Percentiles rank a stretch among this genome's conserved stretches.
Conservation (phyloP, 768 basidiomycete species). For the Boletus speciosus region DNA sequence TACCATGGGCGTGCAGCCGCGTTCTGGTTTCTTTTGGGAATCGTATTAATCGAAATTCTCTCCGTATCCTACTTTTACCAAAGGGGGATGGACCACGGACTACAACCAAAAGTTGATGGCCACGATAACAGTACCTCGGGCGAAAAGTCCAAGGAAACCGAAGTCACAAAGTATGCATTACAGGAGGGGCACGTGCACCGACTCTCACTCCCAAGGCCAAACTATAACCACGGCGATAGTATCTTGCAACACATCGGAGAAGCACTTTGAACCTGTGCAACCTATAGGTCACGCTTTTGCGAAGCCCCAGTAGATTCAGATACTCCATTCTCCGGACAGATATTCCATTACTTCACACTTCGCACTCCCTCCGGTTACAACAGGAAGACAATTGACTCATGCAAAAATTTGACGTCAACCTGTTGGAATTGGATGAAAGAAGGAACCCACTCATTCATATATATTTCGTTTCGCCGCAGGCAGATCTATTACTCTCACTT, state of each 20-base stretch:
- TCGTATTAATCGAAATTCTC: conserved; percentile 33
- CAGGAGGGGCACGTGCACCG: background rate
- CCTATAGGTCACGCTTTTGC: background rate
- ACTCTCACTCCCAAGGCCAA: background rate
- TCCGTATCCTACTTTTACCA: conserved; percentile 36
- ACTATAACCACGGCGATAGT: background rate
- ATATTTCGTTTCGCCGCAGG: background rate
- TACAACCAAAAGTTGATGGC: background rate
- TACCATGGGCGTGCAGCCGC: conserved; percentile 43
- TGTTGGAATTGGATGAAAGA: background rate
- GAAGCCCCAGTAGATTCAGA: background rate
- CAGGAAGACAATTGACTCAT: background rate
- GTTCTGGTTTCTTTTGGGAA: conserved; percentile 42
- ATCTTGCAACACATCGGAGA: background rate
- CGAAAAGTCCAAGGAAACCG: background rate
- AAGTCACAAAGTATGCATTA: background rate
- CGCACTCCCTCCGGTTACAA: background rate
- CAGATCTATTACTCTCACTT: background rate
- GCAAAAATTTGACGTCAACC: background rate
- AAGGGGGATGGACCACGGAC: conserved; percentile 12
- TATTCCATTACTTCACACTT: background rate
- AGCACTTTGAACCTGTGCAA: background rate
- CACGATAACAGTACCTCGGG: background rate
- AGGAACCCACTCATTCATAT: background rate
- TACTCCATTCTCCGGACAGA: background rate